These are phyloP conservation scores for Xylaria polymorpha DNA, from an alignment of 2,329 filamentous ascomycete species.

Conservation along the genomic window DNA sequence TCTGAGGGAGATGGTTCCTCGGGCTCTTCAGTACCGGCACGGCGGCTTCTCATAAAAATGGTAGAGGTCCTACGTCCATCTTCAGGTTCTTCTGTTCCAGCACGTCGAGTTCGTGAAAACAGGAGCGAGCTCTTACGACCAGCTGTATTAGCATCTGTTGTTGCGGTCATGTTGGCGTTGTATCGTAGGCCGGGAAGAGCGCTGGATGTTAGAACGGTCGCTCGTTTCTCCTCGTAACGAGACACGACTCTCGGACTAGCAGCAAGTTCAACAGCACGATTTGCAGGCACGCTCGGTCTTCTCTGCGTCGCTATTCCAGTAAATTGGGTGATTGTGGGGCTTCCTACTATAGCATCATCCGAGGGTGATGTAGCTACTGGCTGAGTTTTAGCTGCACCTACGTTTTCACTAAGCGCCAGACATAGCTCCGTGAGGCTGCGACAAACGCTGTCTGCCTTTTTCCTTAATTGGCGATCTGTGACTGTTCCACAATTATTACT, in stretches of 20 bases:
- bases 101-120: constrained; percentile 58
- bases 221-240: constrained; percentile 65
- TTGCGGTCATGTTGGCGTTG: constrained; percentile 53
- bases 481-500: constrained; percentile 61
- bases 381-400: constrained; percentile 52
- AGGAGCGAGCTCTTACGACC: constrained; percentile 67
- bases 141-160: constrained; percentile 53
- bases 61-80: constrained; percentile 61
- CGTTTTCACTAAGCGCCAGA: constrained; percentile 79
- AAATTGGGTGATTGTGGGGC: constrained; percentile 60
- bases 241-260: constrained; percentile 62
- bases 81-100: constrained; percentile 63
- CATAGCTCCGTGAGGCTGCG: constrained; percentile 93
- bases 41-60: constrained; percentile 58
- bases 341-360: constrained; percentile 52
- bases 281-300: constrained; percentile 53
- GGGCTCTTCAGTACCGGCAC: constrained; percentile 60
- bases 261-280: constrained; percentile 53
- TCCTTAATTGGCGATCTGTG: constrained; percentile 85
- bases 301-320: constrained; percentile 53
- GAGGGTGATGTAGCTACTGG: constrained; percentile 46
- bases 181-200: constrained; percentile 59
- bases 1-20: constrained; percentile 54
- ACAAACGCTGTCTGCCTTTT: constrained; percentile 93
- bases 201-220: constrained; percentile 59